Evolutionary conservation across 352 stramenopile species (phyloP).

Genomic region (Phytophthora pisi): DNA sequence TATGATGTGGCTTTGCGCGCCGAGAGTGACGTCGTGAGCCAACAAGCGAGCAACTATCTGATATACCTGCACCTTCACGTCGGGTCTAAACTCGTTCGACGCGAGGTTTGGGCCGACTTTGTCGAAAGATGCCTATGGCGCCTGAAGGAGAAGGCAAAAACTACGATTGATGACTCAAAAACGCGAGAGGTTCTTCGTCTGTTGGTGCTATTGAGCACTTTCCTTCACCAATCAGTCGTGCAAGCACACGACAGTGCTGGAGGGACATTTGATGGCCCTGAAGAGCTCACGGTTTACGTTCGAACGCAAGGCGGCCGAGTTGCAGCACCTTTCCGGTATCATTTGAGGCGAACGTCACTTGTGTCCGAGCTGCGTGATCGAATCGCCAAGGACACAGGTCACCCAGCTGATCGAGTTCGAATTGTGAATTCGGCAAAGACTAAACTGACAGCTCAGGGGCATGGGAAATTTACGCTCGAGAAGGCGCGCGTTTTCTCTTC

Average conservation of each 20-base stretch:
- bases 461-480: slow-evolving; percentile 74
- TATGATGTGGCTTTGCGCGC: slow-evolving; percentile 57
- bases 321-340: slow-evolving; percentile 65
- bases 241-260: slow-evolving; percentile 31
- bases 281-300: slow-evolving; percentile 74
- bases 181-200: slow-evolving; percentile 52
- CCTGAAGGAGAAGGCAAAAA: slow-evolving; percentile 46
- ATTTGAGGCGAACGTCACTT: slow-evolving; percentile 59
- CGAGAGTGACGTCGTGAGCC: slow-evolving; percentile 46
- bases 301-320: slow-evolving; percentile 69
- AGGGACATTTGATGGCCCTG: slow-evolving; percentile 43
- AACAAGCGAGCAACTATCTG: slow-evolving; percentile 68
- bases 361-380: slow-evolving; percentile 68
- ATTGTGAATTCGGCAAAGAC: slow-evolving; percentile 76
- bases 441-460: slow-evolving; percentile 69
- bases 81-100: slow-evolving; percentile 68
- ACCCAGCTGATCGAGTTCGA: slow-evolving; percentile 66
- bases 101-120: slow-evolving; percentile 75
- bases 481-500: slow-evolving; percentile 60
- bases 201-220: slow-evolving; percentile 75
- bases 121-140: slow-evolving; percentile 52
- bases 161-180: slow-evolving; percentile 22
- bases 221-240: slow-evolving; percentile 70
- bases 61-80: slow-evolving; percentile 77
- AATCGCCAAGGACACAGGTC: slow-evolving; percentile 66